Evolutionary conservation across 1,139 yeast species (phyloP).

Genomic region (Saccharomyces hybrid): DNA sequence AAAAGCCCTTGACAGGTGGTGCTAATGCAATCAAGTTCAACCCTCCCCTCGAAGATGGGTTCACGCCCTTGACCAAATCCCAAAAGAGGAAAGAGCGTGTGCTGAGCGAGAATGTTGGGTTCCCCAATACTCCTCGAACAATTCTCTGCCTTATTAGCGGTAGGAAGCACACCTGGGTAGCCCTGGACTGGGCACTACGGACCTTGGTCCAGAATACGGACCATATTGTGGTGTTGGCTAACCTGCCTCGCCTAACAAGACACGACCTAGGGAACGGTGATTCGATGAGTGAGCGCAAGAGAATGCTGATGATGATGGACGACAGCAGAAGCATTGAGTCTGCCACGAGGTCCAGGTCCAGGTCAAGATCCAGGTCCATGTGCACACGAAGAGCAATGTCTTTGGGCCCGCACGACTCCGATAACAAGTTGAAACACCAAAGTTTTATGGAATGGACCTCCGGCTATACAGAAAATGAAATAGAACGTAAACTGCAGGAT

Average conservation of each 20-base stretch:
- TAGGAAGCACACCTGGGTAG: slow-evolving; percentile 71
- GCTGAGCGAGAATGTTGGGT: slow-evolving; percentile 17
- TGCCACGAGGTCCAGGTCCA: slow-evolving; percentile 9
- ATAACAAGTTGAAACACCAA: slow-evolving; percentile 28
- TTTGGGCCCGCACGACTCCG: slow-evolving; percentile 17
- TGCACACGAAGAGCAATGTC: slow-evolving; percentile 28
- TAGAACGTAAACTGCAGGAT: slow-evolving; percentile 30
- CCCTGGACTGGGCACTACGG: slow-evolving; percentile 58
- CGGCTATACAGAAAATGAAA: slow-evolving; percentile 24
- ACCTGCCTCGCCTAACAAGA: slow-evolving; percentile 30
- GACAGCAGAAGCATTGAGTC: slow-evolving; percentile 3
- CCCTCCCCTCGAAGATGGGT: slow-evolving; percentile 12
- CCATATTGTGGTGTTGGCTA: slow-evolving; percentile 47
- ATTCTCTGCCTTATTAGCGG: slow-evolving; percentile 62
- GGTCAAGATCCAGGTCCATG: slow-evolving; percentile 15
- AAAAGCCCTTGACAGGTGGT: neutral
- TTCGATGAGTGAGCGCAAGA: neutral
- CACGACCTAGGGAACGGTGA: neutral
- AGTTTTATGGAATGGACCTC: slow-evolving; percentile 23
- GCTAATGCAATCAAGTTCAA: neutral
- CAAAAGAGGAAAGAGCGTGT: slow-evolving; percentile 19
- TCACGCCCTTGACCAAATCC: slow-evolving; percentile 15
- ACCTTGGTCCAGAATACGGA: slow-evolving; percentile 54
- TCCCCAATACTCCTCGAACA: slow-evolving; percentile 39
- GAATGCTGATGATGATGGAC: slow-evolving; percentile 1